Evolutionary conservation across 345 rosid genomes (phyloP).

Genomic region (Syzygium grande): DNA sequence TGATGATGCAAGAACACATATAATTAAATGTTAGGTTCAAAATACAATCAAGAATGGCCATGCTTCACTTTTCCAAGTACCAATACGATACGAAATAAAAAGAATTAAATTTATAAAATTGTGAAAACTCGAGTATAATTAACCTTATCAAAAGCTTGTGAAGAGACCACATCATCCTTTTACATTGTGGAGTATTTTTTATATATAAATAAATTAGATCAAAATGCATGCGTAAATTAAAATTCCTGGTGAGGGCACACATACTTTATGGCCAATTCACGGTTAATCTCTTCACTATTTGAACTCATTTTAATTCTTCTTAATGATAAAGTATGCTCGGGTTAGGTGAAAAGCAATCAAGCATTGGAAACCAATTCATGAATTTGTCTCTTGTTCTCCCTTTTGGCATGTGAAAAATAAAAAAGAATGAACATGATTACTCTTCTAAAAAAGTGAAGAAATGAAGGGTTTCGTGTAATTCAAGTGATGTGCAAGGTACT

Average conservation of each 20-base stretch:
- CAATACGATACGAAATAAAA: not conserved
- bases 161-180: not conserved
- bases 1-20: not conserved
- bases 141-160: not conserved
- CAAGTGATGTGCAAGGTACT: no score
- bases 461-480: no score
- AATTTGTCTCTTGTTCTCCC: not conserved
- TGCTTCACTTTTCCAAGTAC: not conserved
- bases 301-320: not conserved
- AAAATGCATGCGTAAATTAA: no score
- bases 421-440: no score
- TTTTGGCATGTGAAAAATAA: not conserved
- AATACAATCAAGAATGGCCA: not conserved
- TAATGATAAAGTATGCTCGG: not conserved
- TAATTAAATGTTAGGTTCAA: not conserved
- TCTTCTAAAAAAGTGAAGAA: no score
- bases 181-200: accelerated
- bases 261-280: not conserved
- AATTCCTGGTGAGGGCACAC: not conserved
- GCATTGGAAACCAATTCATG: not conserved
- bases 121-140: not conserved
- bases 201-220: no score
- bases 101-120: not conserved
- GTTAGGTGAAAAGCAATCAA: not conserved
- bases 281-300: not conserved